A percentile compares a stretch with the other conserved stretches of the same genome.
phyloP scores from a whole-genome alignment of 2,329 filamentous ascomycete species.

The Phyllosticta ampelicida region DNA sequence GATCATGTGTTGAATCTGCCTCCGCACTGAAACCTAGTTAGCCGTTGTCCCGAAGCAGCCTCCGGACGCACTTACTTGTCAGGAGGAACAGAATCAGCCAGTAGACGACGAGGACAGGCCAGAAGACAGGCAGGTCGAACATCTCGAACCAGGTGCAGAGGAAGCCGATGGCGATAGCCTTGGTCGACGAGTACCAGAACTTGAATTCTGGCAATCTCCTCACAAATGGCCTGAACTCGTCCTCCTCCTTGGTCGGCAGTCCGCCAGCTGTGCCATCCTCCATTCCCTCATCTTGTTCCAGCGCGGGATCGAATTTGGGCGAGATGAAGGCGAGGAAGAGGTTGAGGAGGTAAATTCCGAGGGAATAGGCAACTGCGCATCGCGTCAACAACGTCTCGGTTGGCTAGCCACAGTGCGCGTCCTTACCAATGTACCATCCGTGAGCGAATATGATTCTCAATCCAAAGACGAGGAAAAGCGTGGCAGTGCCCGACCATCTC shows the following conservation, averaged over 20 bases:
- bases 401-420: background rate
- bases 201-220: slow-evolving; percentile 96
- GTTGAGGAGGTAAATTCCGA: slow-evolving; percentile 98
- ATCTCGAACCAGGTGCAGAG: slow-evolving; percentile 84
- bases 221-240: slow-evolving; percentile 97
- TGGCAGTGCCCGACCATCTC: slow-evolving; percentile 78
- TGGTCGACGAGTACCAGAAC: slow-evolving; percentile 96
- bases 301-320: slow-evolving; percentile 96
- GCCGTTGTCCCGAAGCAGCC: background rate
- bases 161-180: slow-evolving; percentile 74
- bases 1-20: slow-evolving; percentile 99
- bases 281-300: slow-evolving; percentile 90
- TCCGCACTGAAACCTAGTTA: slow-evolving; percentile 57
- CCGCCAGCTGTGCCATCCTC: slow-evolving; percentile 72
- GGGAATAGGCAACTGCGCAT: slow-evolving; percentile 74
- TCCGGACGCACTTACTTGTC: slow-evolving; percentile 59
- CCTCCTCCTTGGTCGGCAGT: slow-evolving; percentile 88
- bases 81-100: slow-evolving; percentile 95
- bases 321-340: slow-evolving; percentile 97
- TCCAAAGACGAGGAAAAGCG: slow-evolving; percentile 70
- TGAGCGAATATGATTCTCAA: slow-evolving; percentile 82
- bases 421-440: slow-evolving; percentile 94
- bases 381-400: background rate
- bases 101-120: slow-evolving; percentile 96
- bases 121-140: slow-evolving; percentile 97